Evolutionary conservation across 2,329 filamentous ascomycete genomes (phyloP).

Genomic region (Cercospora canescens): DNA sequence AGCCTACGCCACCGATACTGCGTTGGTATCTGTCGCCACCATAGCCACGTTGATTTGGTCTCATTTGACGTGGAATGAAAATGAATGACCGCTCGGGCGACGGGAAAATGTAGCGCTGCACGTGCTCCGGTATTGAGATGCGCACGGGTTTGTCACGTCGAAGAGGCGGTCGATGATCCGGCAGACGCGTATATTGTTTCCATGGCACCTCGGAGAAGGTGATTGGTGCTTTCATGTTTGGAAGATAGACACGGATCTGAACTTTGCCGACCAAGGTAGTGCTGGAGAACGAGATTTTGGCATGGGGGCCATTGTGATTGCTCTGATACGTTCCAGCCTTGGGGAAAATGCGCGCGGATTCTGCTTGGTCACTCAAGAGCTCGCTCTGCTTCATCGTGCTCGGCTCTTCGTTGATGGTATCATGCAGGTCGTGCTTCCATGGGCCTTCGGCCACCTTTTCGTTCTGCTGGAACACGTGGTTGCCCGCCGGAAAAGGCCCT

Average conservation of each 20-base stretch:
- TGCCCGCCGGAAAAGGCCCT: constrained; percentile 54
- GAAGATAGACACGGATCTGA: constrained; percentile 78
- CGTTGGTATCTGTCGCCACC: constrained; percentile 69
- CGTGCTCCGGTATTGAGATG: constrained; percentile 79
- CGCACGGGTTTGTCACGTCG: constrained; percentile 95
- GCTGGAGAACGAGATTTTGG: constrained; percentile 63
- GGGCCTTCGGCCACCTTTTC: constrained; percentile 69
- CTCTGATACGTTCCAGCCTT: constrained; percentile 13
- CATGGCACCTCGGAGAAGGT: constrained; percentile 74
- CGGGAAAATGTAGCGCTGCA: constrained; percentile 87
- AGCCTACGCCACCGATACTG: constrained; percentile 65
- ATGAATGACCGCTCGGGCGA: constrained; percentile 91
- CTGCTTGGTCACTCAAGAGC: constrained; percentile 23
- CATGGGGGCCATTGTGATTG: constrained; percentile 16
- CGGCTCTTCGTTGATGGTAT: constrained; percentile 52
- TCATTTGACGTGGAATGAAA: constrained; percentile 91
- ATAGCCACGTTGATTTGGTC: constrained; percentile 85
- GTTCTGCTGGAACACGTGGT: constrained; percentile 27
- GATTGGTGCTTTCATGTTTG: constrained; percentile 70
- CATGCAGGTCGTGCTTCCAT: constrained; percentile 95
- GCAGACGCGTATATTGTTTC: constrained; percentile 89
- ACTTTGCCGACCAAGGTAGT: constrained; percentile 83
- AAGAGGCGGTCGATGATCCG: constrained; percentile 89
- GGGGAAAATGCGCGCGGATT: constrained; percentile 31
- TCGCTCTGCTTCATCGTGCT: constrained; percentile 17